Percentiles rank a stretch among this genome's conserved stretches.
These are phyloP conservation scores for Boletellus ananiceps DNA, from an alignment of 768 basidiomycete genomes.

Conservation along the genomic window DNA sequence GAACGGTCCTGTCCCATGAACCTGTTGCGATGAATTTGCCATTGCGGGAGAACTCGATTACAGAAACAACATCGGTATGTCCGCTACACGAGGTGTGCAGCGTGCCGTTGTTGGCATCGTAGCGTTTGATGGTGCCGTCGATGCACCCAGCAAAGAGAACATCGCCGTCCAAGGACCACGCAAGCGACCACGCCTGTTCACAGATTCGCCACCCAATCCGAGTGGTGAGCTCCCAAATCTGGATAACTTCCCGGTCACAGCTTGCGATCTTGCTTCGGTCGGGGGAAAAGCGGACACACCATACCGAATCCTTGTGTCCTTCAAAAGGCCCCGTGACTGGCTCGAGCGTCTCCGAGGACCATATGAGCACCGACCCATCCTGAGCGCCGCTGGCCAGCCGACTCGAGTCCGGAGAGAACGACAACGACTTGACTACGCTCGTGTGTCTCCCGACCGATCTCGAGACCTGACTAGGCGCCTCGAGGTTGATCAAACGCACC, in stretches of 20 bases:
- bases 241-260: constrained; percentile 16
- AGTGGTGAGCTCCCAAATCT: constrained; percentile 12
- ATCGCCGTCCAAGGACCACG: constrained; percentile 14
- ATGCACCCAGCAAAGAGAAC: constrained; percentile 17
- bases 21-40: constrained; percentile 24
- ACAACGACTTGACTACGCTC: constrained; percentile 8
- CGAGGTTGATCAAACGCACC: constrained; percentile 8
- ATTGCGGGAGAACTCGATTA: constrained; percentile 17
- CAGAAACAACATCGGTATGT: constrained; percentile 19
- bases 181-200: constrained; percentile 20
- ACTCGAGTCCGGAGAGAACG: constrained; percentile 18
- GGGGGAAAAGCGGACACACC: constrained; percentile 18
- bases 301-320: constrained; percentile 12
- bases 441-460: constrained; percentile 6
- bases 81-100: constrained; percentile 1
- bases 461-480: not conserved
- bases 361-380: constrained; percentile 16
- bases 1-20: constrained; percentile 26
- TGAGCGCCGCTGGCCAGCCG: constrained; percentile 14
- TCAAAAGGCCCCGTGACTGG: constrained; percentile 4
- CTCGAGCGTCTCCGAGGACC: constrained; percentile 11
- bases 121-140: constrained; percentile 14
- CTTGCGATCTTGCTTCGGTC: constrained; percentile 17
- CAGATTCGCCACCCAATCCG: constrained; percentile 1
- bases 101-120: constrained; percentile 4